phyloP scores from a whole-genome alignment of 768 basidiomycete genomes.

The Trametes cingulata region DNA sequence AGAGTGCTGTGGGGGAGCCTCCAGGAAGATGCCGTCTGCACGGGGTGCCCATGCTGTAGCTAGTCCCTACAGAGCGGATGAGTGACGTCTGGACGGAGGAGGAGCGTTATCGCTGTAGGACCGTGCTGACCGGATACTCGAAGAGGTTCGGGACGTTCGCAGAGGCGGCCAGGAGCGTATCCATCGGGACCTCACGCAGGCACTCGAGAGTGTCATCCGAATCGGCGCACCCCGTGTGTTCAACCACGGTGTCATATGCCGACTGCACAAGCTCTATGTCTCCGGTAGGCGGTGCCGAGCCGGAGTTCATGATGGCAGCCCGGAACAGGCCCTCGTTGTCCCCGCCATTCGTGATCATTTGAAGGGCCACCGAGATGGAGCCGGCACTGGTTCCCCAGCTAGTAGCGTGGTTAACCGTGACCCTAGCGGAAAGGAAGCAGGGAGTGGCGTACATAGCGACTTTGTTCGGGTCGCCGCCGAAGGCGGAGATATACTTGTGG shows the following conservation, averaged over 20 bases:
- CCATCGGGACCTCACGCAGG: conserved; percentile 17
- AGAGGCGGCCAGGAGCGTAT: conserved; percentile 7
- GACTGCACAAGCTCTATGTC: neutral
- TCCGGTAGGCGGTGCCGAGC: conserved; percentile 9
- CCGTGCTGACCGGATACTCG: neutral
- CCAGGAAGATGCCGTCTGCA: conserved; percentile 48
- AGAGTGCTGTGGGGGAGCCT: conserved; percentile 40
- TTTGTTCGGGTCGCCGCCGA: conserved; percentile 45
- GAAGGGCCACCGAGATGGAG: conserved; percentile 35
- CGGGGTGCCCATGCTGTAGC: conserved; percentile 49
- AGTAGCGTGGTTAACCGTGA: conserved; percentile 26
- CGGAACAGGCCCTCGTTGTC: conserved; percentile 25
- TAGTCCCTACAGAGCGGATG: conserved; percentile 37
- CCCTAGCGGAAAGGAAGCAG: conserved; percentile 3
- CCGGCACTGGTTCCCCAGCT: conserved; percentile 41
- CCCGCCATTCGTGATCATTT: conserved; percentile 28
- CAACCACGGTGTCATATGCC: conserved; percentile 6
- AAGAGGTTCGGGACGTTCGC: neutral
- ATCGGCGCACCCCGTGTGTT: conserved; percentile 8
- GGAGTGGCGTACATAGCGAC: conserved; percentile 37
- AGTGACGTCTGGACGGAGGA: too few species aligned
- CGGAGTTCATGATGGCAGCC: conserved; percentile 39
- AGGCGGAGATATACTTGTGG: conserved; percentile 38
- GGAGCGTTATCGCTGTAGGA: too few species aligned
- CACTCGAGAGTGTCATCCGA: conserved; percentile 19